These are phyloP conservation scores for Leishmania braziliensis DNA, from an alignment of 208 protist species.

Conservation along the genomic window DNA sequence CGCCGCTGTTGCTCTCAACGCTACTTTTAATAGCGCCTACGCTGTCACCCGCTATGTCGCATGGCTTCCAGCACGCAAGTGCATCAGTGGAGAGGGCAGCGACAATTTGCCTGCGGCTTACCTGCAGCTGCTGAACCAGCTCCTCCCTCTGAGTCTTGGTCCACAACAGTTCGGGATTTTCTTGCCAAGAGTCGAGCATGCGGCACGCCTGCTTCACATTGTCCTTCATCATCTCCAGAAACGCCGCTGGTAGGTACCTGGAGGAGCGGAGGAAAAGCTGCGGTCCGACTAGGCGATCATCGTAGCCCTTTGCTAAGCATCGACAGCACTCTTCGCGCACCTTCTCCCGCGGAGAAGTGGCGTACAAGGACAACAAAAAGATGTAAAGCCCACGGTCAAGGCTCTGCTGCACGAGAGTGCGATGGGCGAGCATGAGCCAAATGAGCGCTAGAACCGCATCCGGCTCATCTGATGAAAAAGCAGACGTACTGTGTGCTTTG, in stretches of 20 bases:
- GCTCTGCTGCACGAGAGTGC: constrained; percentile 57
- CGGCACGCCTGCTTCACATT: constrained; percentile 69
- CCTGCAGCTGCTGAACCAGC: constrained; percentile 39
- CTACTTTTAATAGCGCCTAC: background rate
- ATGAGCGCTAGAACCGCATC: constrained; percentile 21
- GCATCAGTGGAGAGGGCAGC: constrained; percentile 33
- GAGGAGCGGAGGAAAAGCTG: constrained; percentile 68
- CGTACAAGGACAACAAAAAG: constrained; percentile 64
- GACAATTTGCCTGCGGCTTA: constrained; percentile 39
- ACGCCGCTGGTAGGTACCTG: constrained; percentile 86
- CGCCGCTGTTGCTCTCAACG: background rate
- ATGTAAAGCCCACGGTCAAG: constrained; percentile 85
- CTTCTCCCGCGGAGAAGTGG: constrained; percentile 38
- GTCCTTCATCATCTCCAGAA: constrained; percentile 93
- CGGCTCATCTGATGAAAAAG: constrained; percentile 6
- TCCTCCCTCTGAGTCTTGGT: constrained; percentile 64
- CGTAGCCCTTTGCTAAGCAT: constrained; percentile 54
- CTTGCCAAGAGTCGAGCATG: constrained; percentile 86
- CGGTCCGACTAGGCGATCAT: constrained; percentile 90
- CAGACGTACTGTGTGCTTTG: background rate
- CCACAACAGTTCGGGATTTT: constrained; percentile 96
- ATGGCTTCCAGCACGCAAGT: constrained; percentile 50
- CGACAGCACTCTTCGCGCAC: constrained; percentile 57
- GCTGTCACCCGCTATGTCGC: constrained; percentile 19
- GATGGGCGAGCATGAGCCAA: constrained; percentile 46